Evolutionary conservation across 2,329 filamentous ascomycete genomes (phyloP).

Genomic region (Epichloe coenophiala): DNA sequence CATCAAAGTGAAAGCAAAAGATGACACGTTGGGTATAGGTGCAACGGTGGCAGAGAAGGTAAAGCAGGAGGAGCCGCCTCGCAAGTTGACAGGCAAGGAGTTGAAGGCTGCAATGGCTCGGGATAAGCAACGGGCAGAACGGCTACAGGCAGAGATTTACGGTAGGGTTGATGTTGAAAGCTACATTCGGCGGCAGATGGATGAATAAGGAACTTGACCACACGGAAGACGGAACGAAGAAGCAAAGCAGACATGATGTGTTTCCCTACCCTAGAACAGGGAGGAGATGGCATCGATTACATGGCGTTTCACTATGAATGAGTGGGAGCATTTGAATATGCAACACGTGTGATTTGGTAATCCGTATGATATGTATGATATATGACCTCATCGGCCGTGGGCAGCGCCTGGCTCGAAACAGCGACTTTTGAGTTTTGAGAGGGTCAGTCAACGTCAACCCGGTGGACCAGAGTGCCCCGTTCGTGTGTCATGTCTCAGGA

Average conservation of each 20-base stretch:
- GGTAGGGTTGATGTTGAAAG: constrained; percentile 60
- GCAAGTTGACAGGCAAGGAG: constrained; percentile 46
- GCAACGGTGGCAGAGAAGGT: constrained; percentile 17
- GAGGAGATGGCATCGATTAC: too few relatives aligned
- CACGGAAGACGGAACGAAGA: neutral
- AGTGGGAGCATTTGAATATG: too few relatives aligned
- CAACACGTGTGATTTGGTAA: too few relatives aligned
- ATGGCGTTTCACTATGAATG: too few relatives aligned
- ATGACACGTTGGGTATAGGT: constrained; percentile 63
- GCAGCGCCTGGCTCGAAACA: neutral
- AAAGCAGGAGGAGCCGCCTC: constrained; percentile 35
- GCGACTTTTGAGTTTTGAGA: neutral
- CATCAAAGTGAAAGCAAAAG: constrained; percentile 58
- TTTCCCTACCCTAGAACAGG: neutral
- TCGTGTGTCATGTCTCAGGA: neutral
- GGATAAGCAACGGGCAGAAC: constrained; percentile 45
- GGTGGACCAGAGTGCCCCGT: neutral
- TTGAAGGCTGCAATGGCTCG: constrained; percentile 27
- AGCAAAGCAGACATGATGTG: neutral
- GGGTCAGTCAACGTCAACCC: too few relatives aligned
- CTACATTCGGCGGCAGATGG: constrained; percentile 44
- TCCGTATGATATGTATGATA: neutral
- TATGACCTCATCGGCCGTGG: neutral
- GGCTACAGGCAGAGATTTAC: constrained; percentile 58
- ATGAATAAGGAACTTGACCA: neutral